Conservation (phyloP, 75 land plant genomes). For the Adiantum capillusveneris region DNA sequence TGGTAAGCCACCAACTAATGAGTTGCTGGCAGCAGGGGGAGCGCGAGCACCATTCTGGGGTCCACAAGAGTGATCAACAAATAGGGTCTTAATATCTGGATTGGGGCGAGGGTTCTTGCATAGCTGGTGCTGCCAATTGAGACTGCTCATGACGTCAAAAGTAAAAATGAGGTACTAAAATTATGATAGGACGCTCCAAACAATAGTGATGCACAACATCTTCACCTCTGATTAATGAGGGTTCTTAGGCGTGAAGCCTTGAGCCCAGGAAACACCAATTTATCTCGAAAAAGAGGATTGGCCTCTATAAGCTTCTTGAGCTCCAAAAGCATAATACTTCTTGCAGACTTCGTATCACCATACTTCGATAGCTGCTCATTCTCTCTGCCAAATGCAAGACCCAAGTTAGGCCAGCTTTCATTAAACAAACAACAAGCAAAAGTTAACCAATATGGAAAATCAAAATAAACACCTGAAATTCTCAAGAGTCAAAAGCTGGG, state of each 20-base stretch:
- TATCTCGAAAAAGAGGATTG: constrained; percentile 75
- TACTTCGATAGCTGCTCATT: constrained; percentile 82
- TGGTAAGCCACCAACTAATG: constrained; percentile 39
- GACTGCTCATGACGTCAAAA: constrained; percentile 30
- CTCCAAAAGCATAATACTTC: constrained; percentile 69
- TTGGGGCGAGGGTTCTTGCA: constrained; percentile 89
- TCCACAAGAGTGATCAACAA: constrained; percentile 80
- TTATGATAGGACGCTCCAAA: too few relatives aligned
- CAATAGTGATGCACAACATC: too few relatives aligned
- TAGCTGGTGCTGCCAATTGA: constrained; percentile 94
- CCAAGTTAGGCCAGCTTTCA: neutral
- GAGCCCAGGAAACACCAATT: constrained; percentile 52
- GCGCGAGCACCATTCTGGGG: constrained; percentile 87
- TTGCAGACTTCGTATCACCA: constrained; percentile 81
- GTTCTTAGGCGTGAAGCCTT: constrained; percentile 62
- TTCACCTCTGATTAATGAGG: constrained; percentile 68
- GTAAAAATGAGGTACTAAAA: neutral
- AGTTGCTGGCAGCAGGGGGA: constrained; percentile 60
- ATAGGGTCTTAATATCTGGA: constrained; percentile 84
- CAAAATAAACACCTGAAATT: constrained; percentile 52
- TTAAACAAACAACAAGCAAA: neutral
- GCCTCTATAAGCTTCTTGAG: constrained; percentile 77
- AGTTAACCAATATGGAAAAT: neutral
- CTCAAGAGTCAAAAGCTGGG: constrained; percentile 64
- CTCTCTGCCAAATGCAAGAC: constrained; percentile 49